Base-by-base conservation (phyloP, 2,329 filamentous ascomycete genomes). In the Waltergamsia citrina region DNA sequence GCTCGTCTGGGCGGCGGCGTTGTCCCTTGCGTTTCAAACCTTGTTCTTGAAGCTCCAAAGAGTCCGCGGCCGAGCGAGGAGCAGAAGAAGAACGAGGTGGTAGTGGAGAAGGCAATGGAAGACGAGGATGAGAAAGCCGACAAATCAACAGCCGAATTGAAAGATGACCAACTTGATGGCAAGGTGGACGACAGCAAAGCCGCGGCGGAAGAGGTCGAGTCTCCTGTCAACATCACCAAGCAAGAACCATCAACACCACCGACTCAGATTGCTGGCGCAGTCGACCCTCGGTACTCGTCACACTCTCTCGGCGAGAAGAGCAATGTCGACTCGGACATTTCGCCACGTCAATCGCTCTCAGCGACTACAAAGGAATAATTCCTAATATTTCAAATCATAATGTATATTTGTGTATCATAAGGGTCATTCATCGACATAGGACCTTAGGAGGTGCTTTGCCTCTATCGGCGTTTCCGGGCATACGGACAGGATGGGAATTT, bases 1-100 rank as follows among this genome's bases (percentile, higher is more conserved):
- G 78, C 85, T 33, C 75, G 92, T 36, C 77, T 98, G 34, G 90
- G 90, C 18, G 92, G 88, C 19, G 92, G 92, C 11, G 86, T 98
- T 3, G 63, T 96, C 10, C 92, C 90, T 2, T 37, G 31, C 15
- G 21, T 21, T 10, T 29, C 25, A 8, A n/a, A 7, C 31, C 15
- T 14, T 19, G 15, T 19, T 12, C 21, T 47, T 5, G 36, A 43
- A 6, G n/a, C 30, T 38, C 38, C 41, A 19, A 40, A 39, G 22
- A 40, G 40, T 25, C 37, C 42, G 17, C 34, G 43, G 10, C 23
- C 32, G 14, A 43, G 43, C 17, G 43, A 44, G 11, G 18, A 25
- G 19, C 14, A 9, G 17, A 35, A 33, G 18, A 10, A 19, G 18
- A 22, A 33, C 10, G n/a, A 24, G 14, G 15, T 12, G 23, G 7